Base-by-base conservation (phyloP, 495 filamentous ascomycete genomes). In the Hamigera avellanea region DNA sequence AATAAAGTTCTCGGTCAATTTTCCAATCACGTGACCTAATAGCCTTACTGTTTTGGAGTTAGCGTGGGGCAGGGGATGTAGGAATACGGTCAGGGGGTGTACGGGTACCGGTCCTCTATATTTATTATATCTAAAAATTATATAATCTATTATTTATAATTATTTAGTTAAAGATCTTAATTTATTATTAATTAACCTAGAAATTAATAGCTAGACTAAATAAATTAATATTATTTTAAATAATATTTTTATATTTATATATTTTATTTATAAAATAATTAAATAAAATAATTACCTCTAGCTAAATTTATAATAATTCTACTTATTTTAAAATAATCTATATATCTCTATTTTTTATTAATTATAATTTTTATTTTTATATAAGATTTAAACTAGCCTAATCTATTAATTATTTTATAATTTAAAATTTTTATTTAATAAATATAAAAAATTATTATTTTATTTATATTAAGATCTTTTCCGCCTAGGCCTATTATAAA, bases 151-250 rank as follows among this genome's bases (percentile, higher is more conserved):
- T 10, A n/a, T 29, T 33, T 56, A 2, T 54, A 8, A 53, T 50
- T 0, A 48, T 48, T 0, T 50, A 43, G 17, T 42, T n/a, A n/a
- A n/a, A n/a, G n/a, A n/a, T n/a, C n/a, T n/a, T n/a, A n/a, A n/a
- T n/a, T n/a, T n/a, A n/a, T n/a, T n/a, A n/a, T n/a, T n/a, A n/a
- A n/a, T n/a, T n/a, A n/a, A 64, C 21, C 45, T 50, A 0, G 26
- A 56, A 26, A 59, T 48, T 0, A 40, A 60, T 44, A 42, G 50
- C 0, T 43, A 59, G 19, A 59, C 51, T 0, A 49, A 64, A 28
- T 16, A 13, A 8, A 14, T 26, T 2, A 58, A 53, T 33, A 18
- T 43, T 3, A 16, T 23, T 8, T 1, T 61, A 8, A 59, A 35
- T 30, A 48, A 7, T 43, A 45, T n/a, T 36, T 61, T 2, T 39